Percentiles rank a stretch among this genome's conserved stretches.
Conservation (phyloP, 805 yeast genomes). For the Candida suzukii region DNA sequence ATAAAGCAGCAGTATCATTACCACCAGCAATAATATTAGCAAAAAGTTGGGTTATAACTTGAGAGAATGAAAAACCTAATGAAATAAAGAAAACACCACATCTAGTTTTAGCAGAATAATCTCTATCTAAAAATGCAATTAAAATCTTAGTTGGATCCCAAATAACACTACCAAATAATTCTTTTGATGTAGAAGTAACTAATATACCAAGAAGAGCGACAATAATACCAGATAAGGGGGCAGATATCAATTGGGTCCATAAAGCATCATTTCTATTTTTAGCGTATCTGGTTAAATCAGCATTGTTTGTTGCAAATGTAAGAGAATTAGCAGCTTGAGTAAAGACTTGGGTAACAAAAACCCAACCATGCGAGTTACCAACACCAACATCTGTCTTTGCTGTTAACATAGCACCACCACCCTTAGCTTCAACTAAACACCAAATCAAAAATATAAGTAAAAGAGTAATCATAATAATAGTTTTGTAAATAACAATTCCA, state of each 20-base stretch:
- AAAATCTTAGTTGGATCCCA: constrained; percentile 86
- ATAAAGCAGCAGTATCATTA: constrained; percentile 60
- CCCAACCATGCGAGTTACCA: constrained; percentile 76
- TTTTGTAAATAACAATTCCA: constrained; percentile 79
- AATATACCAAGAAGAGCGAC: constrained; percentile 82
- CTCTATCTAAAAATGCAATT: constrained; percentile 47
- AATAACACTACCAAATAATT: constrained; percentile 57
- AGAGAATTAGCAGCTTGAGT: constrained; percentile 81
- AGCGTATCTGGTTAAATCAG: constrained; percentile 85
- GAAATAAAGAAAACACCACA: constrained; percentile 77
- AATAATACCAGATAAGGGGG: constrained; percentile 71
- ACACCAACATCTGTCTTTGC: constrained; percentile 41
- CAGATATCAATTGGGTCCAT: constrained; percentile 55
- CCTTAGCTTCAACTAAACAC: constrained; percentile 75
- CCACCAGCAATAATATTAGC: constrained; percentile 69
- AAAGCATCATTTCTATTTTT: constrained; percentile 42
- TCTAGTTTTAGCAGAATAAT: constrained; percentile 50
- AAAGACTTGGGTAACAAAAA: constrained; percentile 71
- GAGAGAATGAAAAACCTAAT: constrained; percentile 65
- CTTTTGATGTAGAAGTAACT: constrained; percentile 71
- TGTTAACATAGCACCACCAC: constrained; percentile 66
- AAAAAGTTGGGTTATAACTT: constrained; percentile 70
- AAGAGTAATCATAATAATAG: constrained; percentile 72
- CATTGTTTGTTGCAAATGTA: constrained; percentile 77
- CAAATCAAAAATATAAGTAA: constrained; percentile 79